Percentiles rank a stretch among this genome's conserved stretches.
phyloP scores from a whole-genome alignment of 345 rosid genomes.

The Schrenkiella parvula region DNA sequence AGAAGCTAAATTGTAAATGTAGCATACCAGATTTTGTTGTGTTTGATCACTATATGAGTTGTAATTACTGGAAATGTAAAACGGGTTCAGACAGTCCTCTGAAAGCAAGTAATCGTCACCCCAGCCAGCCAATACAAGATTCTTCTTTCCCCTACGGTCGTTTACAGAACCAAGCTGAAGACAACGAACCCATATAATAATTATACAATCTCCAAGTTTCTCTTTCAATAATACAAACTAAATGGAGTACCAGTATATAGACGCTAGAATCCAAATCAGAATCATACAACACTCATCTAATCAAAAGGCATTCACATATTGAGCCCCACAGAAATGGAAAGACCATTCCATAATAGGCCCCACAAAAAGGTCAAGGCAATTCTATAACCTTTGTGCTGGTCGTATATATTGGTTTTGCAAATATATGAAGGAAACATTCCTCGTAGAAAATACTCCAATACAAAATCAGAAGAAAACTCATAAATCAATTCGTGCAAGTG shows the following conservation, averaged over 20 bases:
- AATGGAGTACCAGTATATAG: not conserved
- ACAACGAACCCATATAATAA: not conserved
- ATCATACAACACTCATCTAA: not conserved
- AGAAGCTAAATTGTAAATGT: conserved; percentile 15
- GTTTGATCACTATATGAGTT: conserved; percentile 65
- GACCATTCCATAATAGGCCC: not conserved
- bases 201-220: conserved; percentile 4
- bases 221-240: not conserved
- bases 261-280: not conserved
- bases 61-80: conserved; percentile 53
- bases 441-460: not conserved
- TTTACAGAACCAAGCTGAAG: conserved; percentile 68
- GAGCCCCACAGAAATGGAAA: not conserved
- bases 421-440: conserved; percentile 6
- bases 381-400: not conserved
- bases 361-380: not conserved
- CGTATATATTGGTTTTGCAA: not conserved
- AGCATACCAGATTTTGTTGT: conserved; percentile 64
- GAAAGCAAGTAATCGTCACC: conserved; percentile 77
- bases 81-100: conserved; percentile 69
- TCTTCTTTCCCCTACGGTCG: conserved; percentile 80
- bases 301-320: not conserved
- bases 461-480: not conserved
- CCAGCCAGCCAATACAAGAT: conserved; percentile 91
- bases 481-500: not conserved